Evolutionary conservation across 768 basidiomycete genomes (phyloP).

Genomic region (Tephrocybe sp.): DNA sequence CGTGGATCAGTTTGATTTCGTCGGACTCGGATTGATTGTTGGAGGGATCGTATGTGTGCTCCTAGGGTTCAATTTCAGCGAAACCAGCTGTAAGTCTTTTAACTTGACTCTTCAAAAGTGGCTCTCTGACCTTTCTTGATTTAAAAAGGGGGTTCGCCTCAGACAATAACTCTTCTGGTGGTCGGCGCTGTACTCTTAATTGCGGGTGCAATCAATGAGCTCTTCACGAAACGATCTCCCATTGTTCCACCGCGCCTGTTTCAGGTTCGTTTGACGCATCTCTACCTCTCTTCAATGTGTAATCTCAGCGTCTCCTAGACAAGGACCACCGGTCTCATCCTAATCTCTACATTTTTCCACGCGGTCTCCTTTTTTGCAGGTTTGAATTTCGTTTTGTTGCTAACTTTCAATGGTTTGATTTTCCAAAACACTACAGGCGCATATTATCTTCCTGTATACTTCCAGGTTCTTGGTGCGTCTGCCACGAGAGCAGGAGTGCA

Average conservation of each 20-base stretch:
- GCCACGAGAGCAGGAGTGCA: slow-evolving; percentile 68
- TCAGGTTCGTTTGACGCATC: slow-evolving; percentile 39
- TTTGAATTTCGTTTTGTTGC: slow-evolving; percentile 15
- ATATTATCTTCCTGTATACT: slow-evolving; percentile 75
- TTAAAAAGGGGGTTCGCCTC: slow-evolving; percentile 50
- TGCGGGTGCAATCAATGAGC: slow-evolving; percentile 53
- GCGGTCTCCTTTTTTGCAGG: slow-evolving; percentile 60
- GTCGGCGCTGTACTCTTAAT: slow-evolving; percentile 57
- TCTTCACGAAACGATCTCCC: slow-evolving; percentile 58
- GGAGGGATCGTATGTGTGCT: slow-evolving; percentile 65
- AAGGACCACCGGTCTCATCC: slow-evolving; percentile 64
- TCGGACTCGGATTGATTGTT: slow-evolving; percentile 63
- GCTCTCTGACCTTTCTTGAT: neutral
- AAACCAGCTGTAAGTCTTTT: slow-evolving; percentile 56
- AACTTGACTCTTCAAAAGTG: neutral
- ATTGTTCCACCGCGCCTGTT: slow-evolving; percentile 77
- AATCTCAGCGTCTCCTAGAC: slow-evolving; percentile 44
- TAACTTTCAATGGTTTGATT: neutral
- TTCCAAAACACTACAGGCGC: slow-evolving; percentile 32
- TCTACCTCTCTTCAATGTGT: neutral
- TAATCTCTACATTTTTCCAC: slow-evolving; percentile 61
- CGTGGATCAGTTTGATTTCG: slow-evolving; percentile 65
- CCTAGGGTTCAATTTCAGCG: slow-evolving; percentile 71
- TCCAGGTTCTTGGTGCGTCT: slow-evolving; percentile 72
- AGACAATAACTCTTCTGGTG: slow-evolving; percentile 61